phyloP scores from a whole-genome alignment of 1,284 basidiomycete genomes.

The Pyrrhoderma noxium region DNA sequence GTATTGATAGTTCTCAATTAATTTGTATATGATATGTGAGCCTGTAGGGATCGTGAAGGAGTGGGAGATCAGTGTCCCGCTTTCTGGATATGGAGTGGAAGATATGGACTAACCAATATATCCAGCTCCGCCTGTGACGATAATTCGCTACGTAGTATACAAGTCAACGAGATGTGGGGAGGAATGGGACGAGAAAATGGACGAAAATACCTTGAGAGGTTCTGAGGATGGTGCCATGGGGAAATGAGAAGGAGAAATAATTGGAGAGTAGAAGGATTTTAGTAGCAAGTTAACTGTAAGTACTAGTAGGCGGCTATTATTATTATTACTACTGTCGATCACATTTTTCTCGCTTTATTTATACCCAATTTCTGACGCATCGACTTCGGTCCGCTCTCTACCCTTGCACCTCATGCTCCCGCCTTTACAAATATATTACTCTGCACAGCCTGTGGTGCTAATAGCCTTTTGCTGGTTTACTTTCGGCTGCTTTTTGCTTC shows the following conservation, averaged over 20 bases:
- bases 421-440: too few relatives aligned
- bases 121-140: constrained; percentile 79
- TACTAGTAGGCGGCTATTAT: too few relatives aligned
- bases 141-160: constrained; percentile 48
- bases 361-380: too few relatives aligned
- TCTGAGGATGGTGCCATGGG: constrained; percentile 10
- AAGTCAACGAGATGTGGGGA: not conserved
- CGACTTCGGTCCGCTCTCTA: too few relatives aligned
- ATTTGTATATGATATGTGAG: constrained; percentile 83
- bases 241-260: not conserved
- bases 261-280: not conserved
- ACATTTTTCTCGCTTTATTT: too few relatives aligned
- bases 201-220: constrained; percentile 13
- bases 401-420: too few relatives aligned
- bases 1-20: constrained; percentile 83
- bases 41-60: constrained; percentile 38
- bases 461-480: too few relatives aligned
- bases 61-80: not conserved
- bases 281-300: too few relatives aligned
- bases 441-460: too few relatives aligned
- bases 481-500: too few relatives aligned
- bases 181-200: too few relatives aligned
- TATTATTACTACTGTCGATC: too few relatives aligned
- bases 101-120: constrained; percentile 61
- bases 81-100: constrained; percentile 4